phyloP scores from a whole-genome alignment of 768 basidiomycete species.

The Rhizopogon vesiculosus region DNA sequence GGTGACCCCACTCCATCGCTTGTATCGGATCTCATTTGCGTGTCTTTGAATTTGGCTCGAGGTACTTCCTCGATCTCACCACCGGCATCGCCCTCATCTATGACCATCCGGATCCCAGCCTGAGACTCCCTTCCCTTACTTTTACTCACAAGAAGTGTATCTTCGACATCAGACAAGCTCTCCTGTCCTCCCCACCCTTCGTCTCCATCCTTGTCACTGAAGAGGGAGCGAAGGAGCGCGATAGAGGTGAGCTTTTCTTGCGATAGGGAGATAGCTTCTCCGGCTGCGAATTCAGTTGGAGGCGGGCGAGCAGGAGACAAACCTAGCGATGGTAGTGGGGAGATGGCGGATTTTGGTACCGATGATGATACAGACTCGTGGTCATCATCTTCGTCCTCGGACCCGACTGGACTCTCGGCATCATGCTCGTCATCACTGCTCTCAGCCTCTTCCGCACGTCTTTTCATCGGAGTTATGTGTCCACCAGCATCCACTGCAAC shows the following conservation, averaged over 20 bases:
- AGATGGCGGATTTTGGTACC: not conserved
- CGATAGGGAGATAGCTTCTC: not conserved
- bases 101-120: not conserved
- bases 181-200: conserved; percentile 61
- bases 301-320: not conserved
- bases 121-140: conserved; percentile 19
- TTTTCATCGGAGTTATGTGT: not conserved
- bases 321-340: not conserved
- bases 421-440: conserved; percentile 1
- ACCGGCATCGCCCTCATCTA: conserved; percentile 15
- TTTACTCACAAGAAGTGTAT: not conserved
- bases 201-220: conserved; percentile 32
- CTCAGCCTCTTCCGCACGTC: not conserved
- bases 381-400: not conserved
- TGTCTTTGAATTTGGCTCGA: conserved; percentile 4
- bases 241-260: conserved; percentile 14
- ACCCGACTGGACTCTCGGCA: not conserved
- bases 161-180: conserved; percentile 53
- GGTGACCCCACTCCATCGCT: not conserved
- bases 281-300: not conserved
- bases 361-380: not conserved
- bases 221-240: conserved; percentile 45
- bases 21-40: not conserved
- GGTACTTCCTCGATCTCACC: conserved; percentile 18
- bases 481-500: not conserved